Conservation (phyloP, 1,284 basidiomycete genomes). For the Ustilago tritici region DNA sequence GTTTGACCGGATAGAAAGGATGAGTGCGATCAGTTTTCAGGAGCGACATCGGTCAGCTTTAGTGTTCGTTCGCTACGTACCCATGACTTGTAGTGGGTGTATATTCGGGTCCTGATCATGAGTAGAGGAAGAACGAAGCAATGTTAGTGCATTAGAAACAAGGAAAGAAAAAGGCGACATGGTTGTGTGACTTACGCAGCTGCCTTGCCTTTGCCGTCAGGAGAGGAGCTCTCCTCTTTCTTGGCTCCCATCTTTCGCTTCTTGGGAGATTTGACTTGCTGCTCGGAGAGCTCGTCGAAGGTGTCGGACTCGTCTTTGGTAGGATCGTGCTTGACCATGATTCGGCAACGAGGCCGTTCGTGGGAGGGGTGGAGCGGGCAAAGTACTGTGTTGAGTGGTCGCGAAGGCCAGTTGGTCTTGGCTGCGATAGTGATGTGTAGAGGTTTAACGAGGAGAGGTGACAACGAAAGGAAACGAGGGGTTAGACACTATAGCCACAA, state of each 20-base stretch:
- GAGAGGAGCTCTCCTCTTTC: not conserved
- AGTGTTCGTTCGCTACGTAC: not conserved
- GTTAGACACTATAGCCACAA: not conserved
- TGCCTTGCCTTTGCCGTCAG: not conserved
- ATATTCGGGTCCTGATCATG: not conserved
- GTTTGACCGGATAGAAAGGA: not conserved
- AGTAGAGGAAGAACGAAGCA: too few species aligned
- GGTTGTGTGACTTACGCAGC: not conserved
- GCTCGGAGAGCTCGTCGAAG: not conserved
- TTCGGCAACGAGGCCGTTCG: too few species aligned
- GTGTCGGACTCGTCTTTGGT: not conserved
- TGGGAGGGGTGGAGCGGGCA: not conserved
- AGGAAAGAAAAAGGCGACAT: not conserved
- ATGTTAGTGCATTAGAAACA: not conserved
- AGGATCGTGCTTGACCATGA: not conserved
- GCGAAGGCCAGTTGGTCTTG: not conserved
- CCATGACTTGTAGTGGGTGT: not conserved
- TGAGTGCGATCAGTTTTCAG: not conserved
- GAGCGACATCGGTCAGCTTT: not conserved
- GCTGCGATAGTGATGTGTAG: not conserved
- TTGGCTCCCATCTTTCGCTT: constrained; percentile 1
- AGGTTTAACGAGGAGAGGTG: not conserved
- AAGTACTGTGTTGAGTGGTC: not conserved
- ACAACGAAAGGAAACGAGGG: not conserved
- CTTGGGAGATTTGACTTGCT: not conserved